Conservation (phyloP, 83 land plant genomes). For the Isoetes engelmannii region DNA sequence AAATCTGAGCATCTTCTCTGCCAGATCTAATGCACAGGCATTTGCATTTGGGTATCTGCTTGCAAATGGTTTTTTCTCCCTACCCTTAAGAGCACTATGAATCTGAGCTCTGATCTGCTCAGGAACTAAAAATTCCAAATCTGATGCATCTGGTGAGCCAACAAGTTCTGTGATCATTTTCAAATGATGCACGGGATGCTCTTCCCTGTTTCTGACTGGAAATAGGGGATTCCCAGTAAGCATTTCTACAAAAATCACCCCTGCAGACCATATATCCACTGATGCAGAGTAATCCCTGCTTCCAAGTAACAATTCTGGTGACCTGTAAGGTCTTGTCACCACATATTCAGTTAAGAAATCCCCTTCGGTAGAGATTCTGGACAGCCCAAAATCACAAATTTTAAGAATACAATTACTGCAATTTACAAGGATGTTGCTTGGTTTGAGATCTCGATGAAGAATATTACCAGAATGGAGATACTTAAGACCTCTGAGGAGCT, state of each 20-base stretch:
- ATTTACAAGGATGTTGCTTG: conserved; percentile 22
- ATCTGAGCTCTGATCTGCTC: conserved; percentile 17
- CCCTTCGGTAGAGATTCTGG: conserved; percentile 20
- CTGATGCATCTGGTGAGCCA: conserved; percentile 17
- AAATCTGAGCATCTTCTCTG: conserved; percentile 27
- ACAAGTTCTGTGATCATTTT: too few species aligned
- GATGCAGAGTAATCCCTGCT: conserved; percentile 7
- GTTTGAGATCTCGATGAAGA: conserved; percentile 21
- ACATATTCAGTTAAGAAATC: conserved; percentile 21
- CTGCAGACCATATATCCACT: too few species aligned
- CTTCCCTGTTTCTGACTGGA: too few species aligned
- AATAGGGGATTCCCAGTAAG: too few species aligned
- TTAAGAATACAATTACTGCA: conserved; percentile 26
- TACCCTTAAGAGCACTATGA: conserved; percentile 14
- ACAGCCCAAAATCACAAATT: conserved; percentile 26
- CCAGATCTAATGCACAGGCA: conserved; percentile 19
- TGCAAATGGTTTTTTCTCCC: conserved; percentile 15
- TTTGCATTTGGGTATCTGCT: conserved; percentile 19
- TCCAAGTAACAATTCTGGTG: conserved; percentile 20
- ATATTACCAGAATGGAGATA: conserved; percentile 24
- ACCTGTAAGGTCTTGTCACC: conserved; percentile 23
- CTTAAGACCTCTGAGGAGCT: conserved; percentile 22
- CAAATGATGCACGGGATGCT: too few species aligned
- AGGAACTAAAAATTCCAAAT: conserved; percentile 17
- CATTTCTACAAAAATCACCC: too few species aligned